Percentiles rank a stretch among this genome's conserved stretches.
Conservation (phyloP, 495 filamentous ascomycete genomes). For the Xylaria scruposa region DNA sequence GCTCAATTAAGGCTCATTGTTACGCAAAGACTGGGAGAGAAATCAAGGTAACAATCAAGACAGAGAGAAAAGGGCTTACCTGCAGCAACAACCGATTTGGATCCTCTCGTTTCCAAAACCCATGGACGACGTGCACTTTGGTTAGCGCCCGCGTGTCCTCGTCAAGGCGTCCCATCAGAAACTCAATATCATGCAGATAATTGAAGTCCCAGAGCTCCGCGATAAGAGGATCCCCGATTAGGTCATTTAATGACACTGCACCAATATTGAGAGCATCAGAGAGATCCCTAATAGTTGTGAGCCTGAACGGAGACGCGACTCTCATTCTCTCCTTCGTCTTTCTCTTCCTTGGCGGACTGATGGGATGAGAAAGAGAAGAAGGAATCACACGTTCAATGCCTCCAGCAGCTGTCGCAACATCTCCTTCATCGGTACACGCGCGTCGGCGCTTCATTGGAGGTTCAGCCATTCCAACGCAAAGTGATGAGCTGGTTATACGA, state of each 20-base stretch:
- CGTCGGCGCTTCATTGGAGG: constrained; percentile 36
- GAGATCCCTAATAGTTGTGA: constrained; percentile 74
- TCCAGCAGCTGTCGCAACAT: constrained; percentile 8
- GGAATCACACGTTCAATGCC: constrained; percentile 15
- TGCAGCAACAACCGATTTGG: constrained; percentile 63
- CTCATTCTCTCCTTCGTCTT: constrained; percentile 28
- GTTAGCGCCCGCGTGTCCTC: constrained; percentile 68
- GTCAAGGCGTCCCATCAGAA: constrained; percentile 68
- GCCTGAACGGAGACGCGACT: constrained; percentile 70
- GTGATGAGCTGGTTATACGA: neutral
- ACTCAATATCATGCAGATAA: constrained; percentile 82
- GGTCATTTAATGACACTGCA: constrained; percentile 69
- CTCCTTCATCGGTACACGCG: constrained; percentile 12
- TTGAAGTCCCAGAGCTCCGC: constrained; percentile 91
- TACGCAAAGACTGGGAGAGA: neutral
- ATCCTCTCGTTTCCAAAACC: constrained; percentile 84
- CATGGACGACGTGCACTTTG: constrained; percentile 80
- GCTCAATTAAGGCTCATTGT: neutral
- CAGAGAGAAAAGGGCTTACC: constrained; percentile 49
- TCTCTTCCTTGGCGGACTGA: constrained; percentile 51
- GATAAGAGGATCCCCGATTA: constrained; percentile 83
- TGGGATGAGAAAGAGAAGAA: constrained; percentile 44
- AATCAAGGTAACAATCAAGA: neutral
- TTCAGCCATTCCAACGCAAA: constrained; percentile 29
- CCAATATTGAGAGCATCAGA: constrained; percentile 67